Conservation (phyloP, 495 filamentous ascomycete genomes). For the Penicillium taxi region DNA sequence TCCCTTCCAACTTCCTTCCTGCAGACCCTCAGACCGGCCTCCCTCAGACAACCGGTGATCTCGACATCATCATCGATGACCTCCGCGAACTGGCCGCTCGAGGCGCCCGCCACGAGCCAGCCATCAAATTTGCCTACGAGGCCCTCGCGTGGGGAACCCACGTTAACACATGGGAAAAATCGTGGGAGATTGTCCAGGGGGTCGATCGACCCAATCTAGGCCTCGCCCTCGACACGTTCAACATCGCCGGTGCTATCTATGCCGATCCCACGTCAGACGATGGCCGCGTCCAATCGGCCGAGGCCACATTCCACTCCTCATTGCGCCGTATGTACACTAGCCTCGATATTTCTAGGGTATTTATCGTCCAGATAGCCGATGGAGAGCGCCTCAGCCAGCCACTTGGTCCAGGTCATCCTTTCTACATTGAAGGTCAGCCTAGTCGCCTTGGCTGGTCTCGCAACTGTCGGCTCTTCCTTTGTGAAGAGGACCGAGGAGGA, state of each 20-base stretch:
- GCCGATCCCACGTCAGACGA: slow-evolving; percentile 50
- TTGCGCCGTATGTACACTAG: slow-evolving; percentile 45
- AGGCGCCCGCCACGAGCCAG: too few relatives aligned
- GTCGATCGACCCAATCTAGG: slow-evolving; percentile 65
- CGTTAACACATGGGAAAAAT: slow-evolving; percentile 60
- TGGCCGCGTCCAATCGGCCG: slow-evolving; percentile 42
- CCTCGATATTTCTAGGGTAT: slow-evolving; percentile 54
- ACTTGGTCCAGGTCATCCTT: slow-evolving; percentile 25
- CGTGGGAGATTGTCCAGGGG: slow-evolving; percentile 53
- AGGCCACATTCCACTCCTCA: slow-evolving; percentile 43
- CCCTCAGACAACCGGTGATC: slow-evolving; percentile 44
- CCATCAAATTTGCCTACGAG: slow-evolving; percentile 60
- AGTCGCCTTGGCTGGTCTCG: slow-evolving; percentile 52
- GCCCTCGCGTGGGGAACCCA: slow-evolving; percentile 62
- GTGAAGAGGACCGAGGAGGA: slow-evolving; percentile 53
- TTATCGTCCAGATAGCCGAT: slow-evolving; percentile 67
- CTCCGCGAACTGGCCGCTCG: slow-evolving; percentile 55
- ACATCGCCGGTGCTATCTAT: slow-evolving; percentile 61
- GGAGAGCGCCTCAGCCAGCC: slow-evolving; percentile 52
- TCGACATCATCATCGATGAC: slow-evolving; percentile 49
- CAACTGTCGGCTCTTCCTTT: slow-evolving; percentile 63
- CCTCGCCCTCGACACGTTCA: slow-evolving; percentile 67
- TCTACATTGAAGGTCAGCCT: slow-evolving; percentile 11
- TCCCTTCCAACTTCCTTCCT: slow-evolving; percentile 60
- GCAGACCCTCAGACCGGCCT: too few relatives aligned